Evolutionary conservation across 2,329 filamentous ascomycete genomes (phyloP).

Genomic region (Colletotrichum lentis): DNA sequence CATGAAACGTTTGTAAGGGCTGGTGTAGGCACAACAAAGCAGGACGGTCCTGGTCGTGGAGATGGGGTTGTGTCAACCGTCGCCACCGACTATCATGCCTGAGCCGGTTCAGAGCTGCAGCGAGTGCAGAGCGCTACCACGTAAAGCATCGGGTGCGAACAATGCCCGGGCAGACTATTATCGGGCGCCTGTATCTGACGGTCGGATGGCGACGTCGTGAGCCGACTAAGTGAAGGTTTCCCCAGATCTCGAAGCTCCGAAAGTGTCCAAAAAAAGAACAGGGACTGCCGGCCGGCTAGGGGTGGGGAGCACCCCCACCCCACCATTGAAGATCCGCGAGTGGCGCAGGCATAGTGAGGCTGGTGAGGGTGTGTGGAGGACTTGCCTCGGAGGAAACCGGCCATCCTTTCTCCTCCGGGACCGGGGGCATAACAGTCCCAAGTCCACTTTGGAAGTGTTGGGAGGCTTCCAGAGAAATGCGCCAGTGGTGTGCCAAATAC

Average conservation of each 20-base stretch:
- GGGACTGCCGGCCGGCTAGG: constrained; percentile 27
- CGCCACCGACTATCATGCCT: constrained; percentile 22
- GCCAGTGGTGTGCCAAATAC: constrained; percentile 20
- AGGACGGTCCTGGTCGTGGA: constrained; percentile 7
- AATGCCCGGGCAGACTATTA: too few relatives aligned
- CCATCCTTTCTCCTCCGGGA: neutral
- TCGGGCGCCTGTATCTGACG: neutral
- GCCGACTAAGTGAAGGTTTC: constrained; percentile 25
- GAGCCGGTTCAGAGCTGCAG: neutral
- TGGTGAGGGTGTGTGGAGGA: constrained; percentile 16
- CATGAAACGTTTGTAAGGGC: too few relatives aligned
- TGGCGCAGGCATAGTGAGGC: constrained; percentile 34
- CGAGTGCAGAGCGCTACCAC: neutral
- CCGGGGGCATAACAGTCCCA: too few relatives aligned
- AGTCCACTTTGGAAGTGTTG: neutral
- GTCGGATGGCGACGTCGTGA: constrained; percentile 6
- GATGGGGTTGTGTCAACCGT: constrained; percentile 21
- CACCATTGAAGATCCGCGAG: constrained; percentile 34
- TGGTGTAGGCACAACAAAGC: too few relatives aligned
- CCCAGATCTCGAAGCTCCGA: constrained; percentile 34
- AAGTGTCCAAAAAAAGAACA: constrained; percentile 38
- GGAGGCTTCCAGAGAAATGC: neutral
- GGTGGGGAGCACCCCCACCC: constrained; percentile 28
- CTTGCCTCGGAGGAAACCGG: neutral
- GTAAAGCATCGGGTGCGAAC: neutral